These are phyloP conservation scores for Debaryomyces robertsiae DNA, from an alignment of 1,139 yeast genomes.

Conservation along the genomic window DNA sequence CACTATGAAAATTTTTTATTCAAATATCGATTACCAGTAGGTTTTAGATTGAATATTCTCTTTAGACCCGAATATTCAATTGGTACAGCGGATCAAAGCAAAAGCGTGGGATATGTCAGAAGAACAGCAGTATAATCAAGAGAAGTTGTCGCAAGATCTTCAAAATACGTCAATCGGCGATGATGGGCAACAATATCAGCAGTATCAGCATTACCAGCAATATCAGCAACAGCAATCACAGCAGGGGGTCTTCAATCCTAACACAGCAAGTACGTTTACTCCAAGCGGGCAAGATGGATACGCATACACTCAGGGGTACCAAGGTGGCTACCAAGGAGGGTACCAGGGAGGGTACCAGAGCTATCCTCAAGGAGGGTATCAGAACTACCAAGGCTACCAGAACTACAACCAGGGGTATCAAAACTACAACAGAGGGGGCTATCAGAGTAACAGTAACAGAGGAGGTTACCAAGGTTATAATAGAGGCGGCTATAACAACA, in stretches of 20 bases:
- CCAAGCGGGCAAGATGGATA: constrained; percentile 34
- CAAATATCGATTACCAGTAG: background rate
- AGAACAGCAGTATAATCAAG: constrained; percentile 45
- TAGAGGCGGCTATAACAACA: constrained; percentile 23
- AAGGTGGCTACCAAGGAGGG: constrained; percentile 16
- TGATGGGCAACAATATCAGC: constrained; percentile 19
- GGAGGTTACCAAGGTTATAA: constrained; percentile 25
- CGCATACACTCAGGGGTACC: constrained; percentile 27
- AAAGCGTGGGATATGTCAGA: constrained; percentile 43
- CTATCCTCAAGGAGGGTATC: constrained; percentile 17
- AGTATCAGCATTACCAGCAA: constrained; percentile 20
- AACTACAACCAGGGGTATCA: constrained; percentile 28
- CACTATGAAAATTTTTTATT: constrained; percentile 8
- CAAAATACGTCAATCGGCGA: constrained; percentile 47
- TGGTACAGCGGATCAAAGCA: background rate
- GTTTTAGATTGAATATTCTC: background rate
- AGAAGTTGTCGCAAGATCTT: constrained; percentile 58
- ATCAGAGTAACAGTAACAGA: constrained; percentile 20
- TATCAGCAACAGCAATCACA: constrained; percentile 23
- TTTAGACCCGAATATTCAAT: background rate
- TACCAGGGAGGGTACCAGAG: constrained; percentile 27
- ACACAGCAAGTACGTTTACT: constrained; percentile 45
- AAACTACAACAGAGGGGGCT: constrained; percentile 21
- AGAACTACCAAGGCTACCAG: constrained; percentile 19
- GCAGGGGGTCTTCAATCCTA: constrained; percentile 39